These are phyloP conservation scores for Crepidotus sp. DNA, from an alignment of 1,284 basidiomycete species.

Conservation along the genomic window DNA sequence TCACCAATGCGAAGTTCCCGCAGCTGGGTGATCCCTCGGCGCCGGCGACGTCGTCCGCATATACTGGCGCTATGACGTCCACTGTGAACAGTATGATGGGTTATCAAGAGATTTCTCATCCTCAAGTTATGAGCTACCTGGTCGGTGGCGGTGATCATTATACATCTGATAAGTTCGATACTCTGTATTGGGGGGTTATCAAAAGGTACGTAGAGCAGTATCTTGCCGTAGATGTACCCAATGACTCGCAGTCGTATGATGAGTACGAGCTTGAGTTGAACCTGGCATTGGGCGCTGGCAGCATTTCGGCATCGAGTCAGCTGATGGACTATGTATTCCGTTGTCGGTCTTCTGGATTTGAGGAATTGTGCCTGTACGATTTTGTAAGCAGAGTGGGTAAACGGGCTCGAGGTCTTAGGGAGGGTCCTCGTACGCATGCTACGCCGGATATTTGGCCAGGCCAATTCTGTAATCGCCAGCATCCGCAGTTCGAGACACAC, in stretches of 20 bases:
- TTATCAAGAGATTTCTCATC: conserved; percentile 10
- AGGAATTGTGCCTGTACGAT: not conserved
- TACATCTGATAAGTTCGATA: not conserved
- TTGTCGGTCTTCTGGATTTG: not conserved
- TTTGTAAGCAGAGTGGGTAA: not conserved
- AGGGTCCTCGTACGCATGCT: not conserved
- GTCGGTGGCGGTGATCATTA: not conserved
- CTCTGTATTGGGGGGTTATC: not conserved
- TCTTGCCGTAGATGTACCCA: not conserved
- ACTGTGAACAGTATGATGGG: conserved; percentile 19
- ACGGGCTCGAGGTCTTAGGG: not conserved
- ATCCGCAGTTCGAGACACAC: not conserved
- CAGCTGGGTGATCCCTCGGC: not conserved
- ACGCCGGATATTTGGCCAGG: not conserved
- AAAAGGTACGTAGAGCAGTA: not conserved
- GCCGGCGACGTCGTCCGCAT: not conserved
- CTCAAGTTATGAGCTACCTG: not conserved
- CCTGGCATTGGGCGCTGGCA: not conserved
- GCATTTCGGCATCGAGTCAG: not conserved
- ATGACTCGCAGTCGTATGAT: not conserved
- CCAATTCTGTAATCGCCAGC: not conserved
- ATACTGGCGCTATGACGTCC: conserved; percentile 2
- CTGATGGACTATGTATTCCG: not conserved
- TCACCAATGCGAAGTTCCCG: not conserved
- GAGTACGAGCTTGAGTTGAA: not conserved